Percentiles rank a stretch among this genome's conserved stretches.
These are phyloP conservation scores for Lipomyces starkeyi DNA, from an alignment of 805 yeast genomes.

Conservation along the genomic window DNA sequence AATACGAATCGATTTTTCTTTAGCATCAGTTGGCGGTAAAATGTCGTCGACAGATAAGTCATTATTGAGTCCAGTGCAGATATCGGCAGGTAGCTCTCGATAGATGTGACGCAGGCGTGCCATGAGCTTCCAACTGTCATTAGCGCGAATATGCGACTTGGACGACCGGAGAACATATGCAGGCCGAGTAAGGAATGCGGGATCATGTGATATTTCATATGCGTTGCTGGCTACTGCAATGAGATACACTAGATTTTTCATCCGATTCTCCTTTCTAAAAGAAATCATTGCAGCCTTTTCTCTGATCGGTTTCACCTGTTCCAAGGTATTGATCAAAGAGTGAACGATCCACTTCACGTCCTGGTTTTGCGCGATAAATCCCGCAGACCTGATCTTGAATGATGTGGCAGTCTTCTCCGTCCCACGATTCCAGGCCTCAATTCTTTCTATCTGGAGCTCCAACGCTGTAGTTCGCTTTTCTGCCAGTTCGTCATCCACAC, in stretches of 20 bases:
- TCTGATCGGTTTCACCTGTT: slow-evolving; percentile 40
- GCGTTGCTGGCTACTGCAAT: slow-evolving; percentile 56
- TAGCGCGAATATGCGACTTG: slow-evolving; percentile 73
- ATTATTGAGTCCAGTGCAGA: slow-evolving; percentile 43
- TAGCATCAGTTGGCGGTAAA: slow-evolving; percentile 55
- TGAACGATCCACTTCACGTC: slow-evolving; percentile 46
- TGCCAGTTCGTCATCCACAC: neutral
- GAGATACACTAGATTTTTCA: slow-evolving; percentile 50
- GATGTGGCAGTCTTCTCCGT: slow-evolving; percentile 35
- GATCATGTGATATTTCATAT: slow-evolving; percentile 74
- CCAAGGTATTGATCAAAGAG: slow-evolving; percentile 22
- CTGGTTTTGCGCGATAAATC: slow-evolving; percentile 45
- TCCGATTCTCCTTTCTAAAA: slow-evolving; percentile 28
- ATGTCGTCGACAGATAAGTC: slow-evolving; percentile 47
- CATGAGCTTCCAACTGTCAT: slow-evolving; percentile 86
- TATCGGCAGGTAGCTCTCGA: slow-evolving; percentile 58
- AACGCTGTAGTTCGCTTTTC: slow-evolving; percentile 36
- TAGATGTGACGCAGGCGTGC: slow-evolving; percentile 79
- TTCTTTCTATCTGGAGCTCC: slow-evolving; percentile 41
- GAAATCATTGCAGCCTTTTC: slow-evolving; percentile 30
- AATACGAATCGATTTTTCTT: slow-evolving; percentile 58
- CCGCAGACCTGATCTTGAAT: slow-evolving; percentile 44
- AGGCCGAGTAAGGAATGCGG: slow-evolving; percentile 88
- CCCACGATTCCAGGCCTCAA: slow-evolving; percentile 46
- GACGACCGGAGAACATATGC: slow-evolving; percentile 78